phyloP scores from a whole-genome alignment of 768 basidiomycete species.

The Russula lepida region DNA sequence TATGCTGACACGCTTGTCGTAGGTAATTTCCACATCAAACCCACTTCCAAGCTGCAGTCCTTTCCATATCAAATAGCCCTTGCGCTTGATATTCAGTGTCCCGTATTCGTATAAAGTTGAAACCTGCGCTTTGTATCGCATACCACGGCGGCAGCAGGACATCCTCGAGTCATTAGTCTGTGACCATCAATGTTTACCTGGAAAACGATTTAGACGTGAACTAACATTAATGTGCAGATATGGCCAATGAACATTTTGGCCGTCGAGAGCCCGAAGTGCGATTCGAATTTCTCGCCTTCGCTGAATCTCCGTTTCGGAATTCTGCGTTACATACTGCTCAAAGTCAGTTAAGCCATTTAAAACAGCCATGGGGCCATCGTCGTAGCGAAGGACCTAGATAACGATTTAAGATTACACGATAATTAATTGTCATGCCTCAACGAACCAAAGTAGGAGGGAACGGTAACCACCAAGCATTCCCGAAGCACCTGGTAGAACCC shows the following conservation, averaged over 20 bases:
- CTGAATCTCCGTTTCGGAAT: conserved; percentile 41
- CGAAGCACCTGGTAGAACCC: conserved; percentile 48
- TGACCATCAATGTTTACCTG: background rate
- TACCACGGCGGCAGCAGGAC: conserved; percentile 37
- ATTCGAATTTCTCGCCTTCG: conserved; percentile 49
- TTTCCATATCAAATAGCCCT: conserved; percentile 44
- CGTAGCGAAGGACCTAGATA: conserved; percentile 55
- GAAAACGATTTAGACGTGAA: background rate
- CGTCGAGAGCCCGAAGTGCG: conserved; percentile 58
- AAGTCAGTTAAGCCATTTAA: conserved; percentile 44
- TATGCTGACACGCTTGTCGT: conserved; percentile 42
- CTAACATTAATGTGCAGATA: conserved; percentile 50
- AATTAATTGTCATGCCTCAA: conserved; percentile 13
- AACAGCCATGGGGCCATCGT: conserved; percentile 45
- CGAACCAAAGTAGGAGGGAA: conserved; percentile 65
- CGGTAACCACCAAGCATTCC: conserved; percentile 73
- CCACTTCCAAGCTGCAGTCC: conserved; percentile 57
- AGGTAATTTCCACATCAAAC: conserved; percentile 52
- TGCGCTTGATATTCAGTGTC: conserved; percentile 43
- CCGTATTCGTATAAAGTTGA: conserved; percentile 40
- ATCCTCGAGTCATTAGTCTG: conserved; percentile 43
- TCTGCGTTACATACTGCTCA: conserved; percentile 53
- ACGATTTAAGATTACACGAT: background rate
- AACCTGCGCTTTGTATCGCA: conserved; percentile 44
- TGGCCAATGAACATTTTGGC: conserved; percentile 52